Percentiles rank a stretch among this genome's conserved stretches.
phyloP scores from a whole-genome alignment of 164 flowering plant genomes.

The Umbellularia californica region DNA sequence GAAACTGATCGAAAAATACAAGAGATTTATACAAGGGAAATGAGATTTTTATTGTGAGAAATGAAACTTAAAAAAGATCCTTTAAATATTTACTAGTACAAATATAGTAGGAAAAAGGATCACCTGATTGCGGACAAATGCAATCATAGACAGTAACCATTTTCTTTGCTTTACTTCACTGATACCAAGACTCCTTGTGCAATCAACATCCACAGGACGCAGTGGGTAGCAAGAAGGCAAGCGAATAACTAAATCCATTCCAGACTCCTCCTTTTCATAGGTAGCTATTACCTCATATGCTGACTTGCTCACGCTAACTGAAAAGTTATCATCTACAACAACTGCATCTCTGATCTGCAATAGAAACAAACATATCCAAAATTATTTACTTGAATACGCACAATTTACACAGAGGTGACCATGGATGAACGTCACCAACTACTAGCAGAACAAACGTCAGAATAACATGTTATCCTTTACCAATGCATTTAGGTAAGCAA shows the following conservation, averaged over 20 bases:
- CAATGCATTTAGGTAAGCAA: no score
- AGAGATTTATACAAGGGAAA: not conserved
- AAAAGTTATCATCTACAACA: constrained; percentile 74
- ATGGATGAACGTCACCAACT: no score
- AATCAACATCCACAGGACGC: constrained; percentile 82
- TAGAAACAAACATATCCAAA: not conserved
- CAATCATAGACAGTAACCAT: constrained; percentile 86
- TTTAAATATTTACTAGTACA: not conserved
- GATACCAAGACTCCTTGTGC: constrained; percentile 85
- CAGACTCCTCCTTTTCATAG: constrained; percentile 89
- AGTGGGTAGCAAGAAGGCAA: constrained; percentile 91
- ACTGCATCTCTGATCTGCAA: constrained; percentile 79
- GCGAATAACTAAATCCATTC: constrained; percentile 90
- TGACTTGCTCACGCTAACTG: constrained; percentile 80
- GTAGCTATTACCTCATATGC: constrained; percentile 92
- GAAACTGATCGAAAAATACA: no score
- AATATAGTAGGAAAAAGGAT: not conserved
- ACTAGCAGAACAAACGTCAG: no score
- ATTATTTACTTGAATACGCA: not conserved
- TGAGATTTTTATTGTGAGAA: not conserved
- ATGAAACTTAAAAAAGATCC: not conserved
- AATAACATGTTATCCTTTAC: no score
- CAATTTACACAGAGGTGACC: no score
- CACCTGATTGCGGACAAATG: constrained; percentile 95
- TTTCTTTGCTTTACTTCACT: constrained; percentile 88